These are phyloP conservation scores for Solanum microdontum DNA, from an alignment of 257 asterid genomes.

Conservation along the genomic window DNA sequence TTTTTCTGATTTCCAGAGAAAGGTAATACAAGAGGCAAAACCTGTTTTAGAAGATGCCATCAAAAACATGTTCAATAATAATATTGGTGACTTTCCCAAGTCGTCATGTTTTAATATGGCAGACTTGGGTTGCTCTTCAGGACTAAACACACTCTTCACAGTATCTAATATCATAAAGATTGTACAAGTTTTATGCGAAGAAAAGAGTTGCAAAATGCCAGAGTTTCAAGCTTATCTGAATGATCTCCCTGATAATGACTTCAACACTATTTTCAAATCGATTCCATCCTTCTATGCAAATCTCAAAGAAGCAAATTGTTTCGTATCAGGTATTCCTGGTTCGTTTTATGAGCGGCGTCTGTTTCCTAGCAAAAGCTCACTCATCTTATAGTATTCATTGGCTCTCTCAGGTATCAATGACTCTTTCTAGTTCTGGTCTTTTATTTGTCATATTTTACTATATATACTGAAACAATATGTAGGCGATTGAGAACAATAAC, in stretches of 20 bases:
- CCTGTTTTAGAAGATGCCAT: constrained; percentile 9
- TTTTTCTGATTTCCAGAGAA: not conserved
- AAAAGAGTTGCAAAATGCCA: not conserved
- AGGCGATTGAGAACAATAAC: constrained; percentile 13
- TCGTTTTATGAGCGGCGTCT: not conserved
- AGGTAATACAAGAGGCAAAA: not conserved
- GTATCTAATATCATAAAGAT: not conserved
- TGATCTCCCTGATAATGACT: not conserved
- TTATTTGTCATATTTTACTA: too few relatives aligned
- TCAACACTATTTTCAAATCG: not conserved
- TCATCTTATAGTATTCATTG: not conserved
- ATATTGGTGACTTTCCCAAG: not conserved
- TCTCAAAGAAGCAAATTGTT: not conserved
- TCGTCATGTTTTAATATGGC: constrained; percentile 11
- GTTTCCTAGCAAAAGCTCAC: not conserved
- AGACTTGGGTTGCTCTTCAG: constrained; percentile 35
- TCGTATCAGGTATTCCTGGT: not conserved
- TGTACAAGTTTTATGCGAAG: not conserved
- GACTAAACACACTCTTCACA: constrained; percentile 19
- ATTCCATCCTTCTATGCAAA: not conserved
- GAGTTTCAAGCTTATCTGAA: not conserved
- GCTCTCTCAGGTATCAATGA: not conserved
- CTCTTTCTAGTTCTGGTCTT: not conserved
- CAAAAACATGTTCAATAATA: not conserved
- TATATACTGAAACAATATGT: not conserved